Percentiles rank a stretch among this genome's conserved stretches.
Evolutionary conservation across 148 eudicot genomes (phyloP).

Genomic region (Rhododendron mucronatum): DNA sequence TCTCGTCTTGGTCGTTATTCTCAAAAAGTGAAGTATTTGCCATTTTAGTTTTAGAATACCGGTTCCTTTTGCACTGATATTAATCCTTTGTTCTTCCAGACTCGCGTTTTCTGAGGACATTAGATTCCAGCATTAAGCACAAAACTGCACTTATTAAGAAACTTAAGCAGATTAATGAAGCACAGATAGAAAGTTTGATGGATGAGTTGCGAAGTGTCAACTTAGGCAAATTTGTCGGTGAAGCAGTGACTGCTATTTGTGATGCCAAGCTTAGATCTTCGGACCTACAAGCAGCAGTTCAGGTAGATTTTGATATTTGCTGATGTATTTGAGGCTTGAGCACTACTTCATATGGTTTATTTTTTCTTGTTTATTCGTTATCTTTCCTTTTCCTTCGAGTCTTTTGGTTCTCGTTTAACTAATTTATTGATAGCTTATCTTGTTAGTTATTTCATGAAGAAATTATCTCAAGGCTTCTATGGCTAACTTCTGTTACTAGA

Average conservation of each 20-base stretch:
- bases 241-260: constrained; percentile 91
- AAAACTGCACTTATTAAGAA: constrained; percentile 95
- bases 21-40: background rate
- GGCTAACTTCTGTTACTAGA: background rate
- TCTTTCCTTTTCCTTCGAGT: background rate
- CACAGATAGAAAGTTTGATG: constrained; percentile 86
- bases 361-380: too few species aligned
- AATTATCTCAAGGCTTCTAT: background rate
- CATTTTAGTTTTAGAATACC: background rate
- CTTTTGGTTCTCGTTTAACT: background rate
- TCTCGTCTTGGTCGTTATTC: too few species aligned
- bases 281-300: constrained; percentile 94
- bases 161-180: constrained; percentile 93
- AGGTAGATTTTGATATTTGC: constrained; percentile 38
- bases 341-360: background rate
- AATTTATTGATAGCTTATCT: background rate
- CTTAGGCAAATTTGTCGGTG: constrained; percentile 93
- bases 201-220: constrained; percentile 87
- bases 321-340: background rate
- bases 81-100: constrained; percentile 37
- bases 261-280: constrained; percentile 88
- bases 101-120: constrained; percentile 63
- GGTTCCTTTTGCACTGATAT: background rate
- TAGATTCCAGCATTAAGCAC: constrained; percentile 94
- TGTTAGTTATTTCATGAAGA: background rate